Evolutionary conservation across 768 basidiomycete species (phyloP), one percentile per base, ranked within the genome.

Genomic region (Daedaleopsis sinensis): DNA sequence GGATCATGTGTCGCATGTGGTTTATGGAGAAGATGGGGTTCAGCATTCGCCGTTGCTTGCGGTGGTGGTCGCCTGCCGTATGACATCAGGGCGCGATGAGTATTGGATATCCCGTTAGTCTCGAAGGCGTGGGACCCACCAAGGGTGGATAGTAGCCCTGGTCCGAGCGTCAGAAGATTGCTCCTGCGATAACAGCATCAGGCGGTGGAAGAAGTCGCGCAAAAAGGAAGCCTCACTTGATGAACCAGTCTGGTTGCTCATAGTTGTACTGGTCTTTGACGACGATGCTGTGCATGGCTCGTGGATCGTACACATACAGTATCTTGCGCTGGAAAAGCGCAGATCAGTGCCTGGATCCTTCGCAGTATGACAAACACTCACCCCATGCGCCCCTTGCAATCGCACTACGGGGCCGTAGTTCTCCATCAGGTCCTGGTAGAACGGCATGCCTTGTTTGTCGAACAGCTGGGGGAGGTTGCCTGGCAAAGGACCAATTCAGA

Each of bases 201-300:
- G 57, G 3, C 19, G 12, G 52, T 19, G 10, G 15, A 4, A 12
- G 53, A 38, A 16, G 15, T n/a, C 11, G 23, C 47, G 38, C 52
- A 47, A 11, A 15, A 23, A 47, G 51, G 21, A 19, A 18, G 7
- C 64, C 78, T 50, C 55, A 84, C 84, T 79, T 78, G 15, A 79
- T 72, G 62, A 82, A 81, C 2, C 78, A 74, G 1, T 74, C 64
- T 0, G 80, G 78, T 59, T 82, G 80, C 58, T 85, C 83, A 60
- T 78, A 84, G 12, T 74, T 73, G 55, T 79, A 76, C 62, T 80
- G 79, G 38, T 84, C 83, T 62, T 81, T 83, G 16, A 79, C 55
- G 15, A 82, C 65, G 44, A 84, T 80, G 36, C 74, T 77, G 42
- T 82, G 79, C 43, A 84, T 69, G 1, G 84, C 83, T 23, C 70